Base-by-base conservation (phyloP, 2,329 filamentous ascomycete species). In the Microsporum audouinii region DNA sequence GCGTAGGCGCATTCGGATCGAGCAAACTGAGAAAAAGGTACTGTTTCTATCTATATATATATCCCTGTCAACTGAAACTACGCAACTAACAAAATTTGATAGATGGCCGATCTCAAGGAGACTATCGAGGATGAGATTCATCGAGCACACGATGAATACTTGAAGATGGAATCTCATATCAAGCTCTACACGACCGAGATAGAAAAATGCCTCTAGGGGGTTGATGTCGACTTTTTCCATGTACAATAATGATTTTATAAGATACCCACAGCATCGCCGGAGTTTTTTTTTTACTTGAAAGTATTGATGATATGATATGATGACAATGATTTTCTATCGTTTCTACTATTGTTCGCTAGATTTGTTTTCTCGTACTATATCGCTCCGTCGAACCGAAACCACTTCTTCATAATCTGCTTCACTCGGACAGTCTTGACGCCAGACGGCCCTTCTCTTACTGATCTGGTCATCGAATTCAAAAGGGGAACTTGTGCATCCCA, bases 21-120 rank as follows among this genome's bases (percentile, higher is more conserved):
- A 99, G 76, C 91, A 96, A 78, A 96, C 90, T 6, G 92, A 97
- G 82, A 97, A 97, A 79, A 97, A 97, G 88, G 91, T 91, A 79
- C 68, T 79, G 71, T 43, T 29, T 43, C 33, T 41, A 17, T 31
- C 27, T 34, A 34, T 23, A 62, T 5, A 12, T 58, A 57, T 38
- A 47, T 51, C 31, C 62, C 56, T 62, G 17, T 43, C 39, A 6
- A 12, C 39, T 60, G 36, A 33, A 29, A 61, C 8, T 43, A 12
- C 59, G 23, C 14, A 27, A 49, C n/a, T 55, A 63, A 61, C 73
- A 75, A 58, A 43, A 43, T n/a, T 43, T 41, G 34, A 27, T 66
- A 96, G 91, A 99, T 97, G 92, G 85, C 88, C 56, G 94, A 99
- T 74, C 81, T 99, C 67, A 97, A 96, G 72, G 94, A 97, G 73